These are phyloP conservation scores for Sclerotinia sclerotiorum DNA, from an alignment of 2,329 filamentous ascomycete species.

Conservation along the genomic window DNA sequence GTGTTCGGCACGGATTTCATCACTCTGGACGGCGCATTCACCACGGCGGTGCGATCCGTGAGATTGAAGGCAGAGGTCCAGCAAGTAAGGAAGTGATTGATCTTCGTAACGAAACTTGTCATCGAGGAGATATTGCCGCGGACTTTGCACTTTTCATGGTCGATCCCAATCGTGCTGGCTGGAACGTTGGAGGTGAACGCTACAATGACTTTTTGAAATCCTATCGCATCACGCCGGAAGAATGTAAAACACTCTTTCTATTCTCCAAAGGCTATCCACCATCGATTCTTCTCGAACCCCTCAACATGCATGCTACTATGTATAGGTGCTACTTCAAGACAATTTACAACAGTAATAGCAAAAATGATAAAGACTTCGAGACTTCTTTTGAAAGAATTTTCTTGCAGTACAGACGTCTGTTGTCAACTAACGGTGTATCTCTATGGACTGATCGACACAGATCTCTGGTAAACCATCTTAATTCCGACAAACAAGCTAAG, in stretches of 20 bases:
- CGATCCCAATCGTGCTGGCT: background rate
- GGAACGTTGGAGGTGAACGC: background rate
- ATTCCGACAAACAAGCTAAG: too few relatives aligned
- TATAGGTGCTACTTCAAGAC: background rate
- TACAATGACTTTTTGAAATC: background rate
- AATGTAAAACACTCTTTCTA: background rate
- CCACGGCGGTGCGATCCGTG: accelerated
- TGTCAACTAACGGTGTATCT: background rate
- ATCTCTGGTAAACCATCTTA: background rate
- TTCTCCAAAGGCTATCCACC: background rate
- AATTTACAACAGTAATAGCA: too few relatives aligned
- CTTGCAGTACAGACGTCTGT: background rate
- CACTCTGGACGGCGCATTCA: background rate
- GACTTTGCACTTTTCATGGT: background rate
- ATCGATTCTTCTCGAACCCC: background rate
- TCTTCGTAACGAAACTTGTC: background rate
- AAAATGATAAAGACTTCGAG: background rate
- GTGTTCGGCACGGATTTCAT: background rate
- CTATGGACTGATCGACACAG: background rate
- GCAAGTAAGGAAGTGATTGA: background rate
- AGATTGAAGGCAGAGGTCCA: background rate
- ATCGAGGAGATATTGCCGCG: background rate
- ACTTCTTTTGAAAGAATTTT: background rate
- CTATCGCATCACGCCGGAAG: background rate
- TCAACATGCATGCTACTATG: background rate